Percentiles rank a stretch among this genome's conserved stretches.
Evolutionary conservation across 169 alveolate species (phyloP).

Genomic region (Plasmodium knowlesi): DNA sequence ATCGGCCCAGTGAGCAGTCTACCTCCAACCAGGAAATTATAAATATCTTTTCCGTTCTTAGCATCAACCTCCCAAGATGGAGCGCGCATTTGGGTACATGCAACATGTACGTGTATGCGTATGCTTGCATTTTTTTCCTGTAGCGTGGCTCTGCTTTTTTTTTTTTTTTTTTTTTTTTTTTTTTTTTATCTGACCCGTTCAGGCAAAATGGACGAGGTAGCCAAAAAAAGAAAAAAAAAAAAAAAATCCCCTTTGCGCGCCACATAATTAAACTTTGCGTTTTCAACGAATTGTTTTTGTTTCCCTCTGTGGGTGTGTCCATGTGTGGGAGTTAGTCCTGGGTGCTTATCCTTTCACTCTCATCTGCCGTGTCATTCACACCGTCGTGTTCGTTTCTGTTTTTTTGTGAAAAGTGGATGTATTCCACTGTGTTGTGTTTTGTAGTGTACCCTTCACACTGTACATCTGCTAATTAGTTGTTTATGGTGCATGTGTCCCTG

Average conservation of each 20-base stretch:
- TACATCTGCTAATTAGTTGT: background rate
- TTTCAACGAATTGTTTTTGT: slow-evolving; percentile 1
- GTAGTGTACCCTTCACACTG: background rate
- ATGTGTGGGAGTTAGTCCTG: background rate
- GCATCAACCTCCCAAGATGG: background rate
- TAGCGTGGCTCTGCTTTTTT: background rate
- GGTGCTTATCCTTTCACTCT: background rate
- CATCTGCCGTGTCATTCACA: too few species aligned
- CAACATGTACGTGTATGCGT: background rate
- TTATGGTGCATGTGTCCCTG: too few species aligned
- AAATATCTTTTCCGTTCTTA: background rate
- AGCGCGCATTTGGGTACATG: background rate
- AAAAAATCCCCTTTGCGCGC: background rate
- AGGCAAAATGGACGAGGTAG: background rate
- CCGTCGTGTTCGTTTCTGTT: background rate
- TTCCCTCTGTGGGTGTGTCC: background rate
- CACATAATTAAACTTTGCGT: background rate
- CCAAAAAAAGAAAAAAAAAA: background rate
- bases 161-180: too few species aligned
- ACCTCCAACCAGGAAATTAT: background rate
- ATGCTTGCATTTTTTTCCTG: background rate
- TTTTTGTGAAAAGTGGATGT: background rate
- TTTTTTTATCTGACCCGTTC: background rate
- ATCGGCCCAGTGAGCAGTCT: background rate
- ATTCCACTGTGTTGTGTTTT: background rate